Percentiles rank a stretch among this genome's conserved stretches.
Evolutionary conservation across 208 protist species (phyloP).

Genomic region (Strigomonas oncopelti): DNA sequence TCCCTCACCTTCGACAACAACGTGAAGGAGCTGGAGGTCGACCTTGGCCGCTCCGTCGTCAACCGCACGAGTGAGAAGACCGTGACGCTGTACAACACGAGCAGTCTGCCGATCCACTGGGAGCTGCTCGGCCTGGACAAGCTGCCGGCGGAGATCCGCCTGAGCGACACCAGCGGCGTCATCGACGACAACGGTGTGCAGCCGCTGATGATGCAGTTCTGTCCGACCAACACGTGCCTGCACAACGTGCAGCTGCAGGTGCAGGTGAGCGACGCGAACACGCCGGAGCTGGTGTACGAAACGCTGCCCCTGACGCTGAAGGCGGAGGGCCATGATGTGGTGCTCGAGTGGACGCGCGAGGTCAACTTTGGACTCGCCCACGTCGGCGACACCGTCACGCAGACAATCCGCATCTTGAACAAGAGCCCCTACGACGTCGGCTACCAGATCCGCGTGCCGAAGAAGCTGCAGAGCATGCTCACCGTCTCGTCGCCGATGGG

Average conservation of each 20-base stretch:
- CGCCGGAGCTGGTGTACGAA: conserved; percentile 52
- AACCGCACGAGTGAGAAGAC: conserved; percentile 34
- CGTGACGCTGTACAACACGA: conserved; percentile 72
- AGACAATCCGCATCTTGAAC: conserved; percentile 85
- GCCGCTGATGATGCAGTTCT: conserved; percentile 63
- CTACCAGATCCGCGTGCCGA: conserved; percentile 83
- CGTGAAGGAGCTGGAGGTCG: conserved; percentile 62
- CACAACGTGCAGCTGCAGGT: conserved; percentile 63
- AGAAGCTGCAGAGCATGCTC: conserved; percentile 57
- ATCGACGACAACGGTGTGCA: conserved; percentile 58
- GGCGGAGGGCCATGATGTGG: conserved; percentile 91
- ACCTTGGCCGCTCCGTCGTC: conserved; percentile 81
- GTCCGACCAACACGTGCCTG: conserved; percentile 64
- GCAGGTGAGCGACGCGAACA: conserved; percentile 46
- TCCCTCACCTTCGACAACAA: conserved; percentile 65
- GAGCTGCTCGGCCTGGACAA: conserved; percentile 50
- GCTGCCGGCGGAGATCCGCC: conserved; percentile 64
- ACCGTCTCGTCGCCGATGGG: conserved; percentile 60
- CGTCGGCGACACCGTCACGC: conserved; percentile 80
- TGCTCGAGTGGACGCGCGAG: conserved; percentile 87
- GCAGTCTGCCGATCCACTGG: conserved; percentile 79
- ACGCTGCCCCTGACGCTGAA: conserved; percentile 68
- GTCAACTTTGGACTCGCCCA: conserved; percentile 89
- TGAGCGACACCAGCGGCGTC: conserved; percentile 60
- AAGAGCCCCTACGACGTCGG: conserved; percentile 92